Evolutionary conservation across 495 filamentous ascomycete species (phyloP).

Genomic region (Penicillium robsamsonii): DNA sequence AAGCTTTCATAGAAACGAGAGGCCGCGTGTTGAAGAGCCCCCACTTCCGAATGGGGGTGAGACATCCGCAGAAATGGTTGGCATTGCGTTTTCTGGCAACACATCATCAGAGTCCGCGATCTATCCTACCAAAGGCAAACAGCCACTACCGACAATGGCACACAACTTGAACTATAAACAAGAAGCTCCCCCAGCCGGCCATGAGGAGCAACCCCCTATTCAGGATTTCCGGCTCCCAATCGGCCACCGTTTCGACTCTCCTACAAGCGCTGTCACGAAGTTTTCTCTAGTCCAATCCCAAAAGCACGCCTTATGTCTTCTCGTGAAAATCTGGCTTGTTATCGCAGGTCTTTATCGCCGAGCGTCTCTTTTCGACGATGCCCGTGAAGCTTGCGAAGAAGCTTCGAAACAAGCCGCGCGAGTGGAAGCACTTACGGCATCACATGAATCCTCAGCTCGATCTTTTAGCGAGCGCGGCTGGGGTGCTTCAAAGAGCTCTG

Average conservation of each 20-base stretch:
- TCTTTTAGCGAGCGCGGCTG: constrained; percentile 62
- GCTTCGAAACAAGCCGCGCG: constrained; percentile 64
- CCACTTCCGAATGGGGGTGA: constrained; percentile 18
- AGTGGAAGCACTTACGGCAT: constrained; percentile 43
- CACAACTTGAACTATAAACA: constrained; percentile 49
- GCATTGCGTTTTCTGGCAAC: constrained; percentile 40
- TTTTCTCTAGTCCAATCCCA: constrained; percentile 42
- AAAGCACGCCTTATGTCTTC: constrained; percentile 57
- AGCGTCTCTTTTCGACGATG: constrained; percentile 73
- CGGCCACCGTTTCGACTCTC: constrained; percentile 45
- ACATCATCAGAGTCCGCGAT: constrained; percentile 20
- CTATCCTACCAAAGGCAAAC: constrained; percentile 30
- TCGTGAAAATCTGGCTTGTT: constrained; percentile 84
- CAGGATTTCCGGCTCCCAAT: constrained; percentile 53
- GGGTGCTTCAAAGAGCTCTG: constrained; percentile 71
- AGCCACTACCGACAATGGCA: constrained; percentile 46
- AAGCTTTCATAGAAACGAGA: constrained; percentile 32
- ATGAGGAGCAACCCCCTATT: constrained; percentile 47
- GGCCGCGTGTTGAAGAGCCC: constrained; percentile 17
- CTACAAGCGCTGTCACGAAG: constrained; percentile 38
- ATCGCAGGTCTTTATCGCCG: constrained; percentile 84
- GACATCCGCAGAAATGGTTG: constrained; percentile 35
- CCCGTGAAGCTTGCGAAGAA: constrained; percentile 73
- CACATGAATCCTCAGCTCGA: constrained; percentile 48
- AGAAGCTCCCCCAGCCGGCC: constrained; percentile 44